Conservation (phyloP, 345 rosid genomes). For the Gossypium sturtianum region DNA sequence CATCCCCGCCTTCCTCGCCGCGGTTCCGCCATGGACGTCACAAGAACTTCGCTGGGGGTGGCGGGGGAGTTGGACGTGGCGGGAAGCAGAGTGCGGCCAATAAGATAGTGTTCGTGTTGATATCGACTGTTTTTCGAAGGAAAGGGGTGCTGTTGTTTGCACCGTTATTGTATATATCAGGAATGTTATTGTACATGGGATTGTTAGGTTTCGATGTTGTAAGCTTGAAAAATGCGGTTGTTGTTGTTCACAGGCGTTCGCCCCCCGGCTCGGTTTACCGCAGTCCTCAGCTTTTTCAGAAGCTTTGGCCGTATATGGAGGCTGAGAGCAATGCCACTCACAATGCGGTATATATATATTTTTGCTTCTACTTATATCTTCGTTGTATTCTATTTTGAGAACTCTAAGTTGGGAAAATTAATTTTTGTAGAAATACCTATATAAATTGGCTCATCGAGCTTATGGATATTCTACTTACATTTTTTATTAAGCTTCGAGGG, state of each 20-base stretch:
- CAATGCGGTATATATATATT: slow-evolving; percentile 45
- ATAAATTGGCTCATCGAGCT: background rate
- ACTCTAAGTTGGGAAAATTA: background rate
- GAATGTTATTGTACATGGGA: slow-evolving; percentile 89
- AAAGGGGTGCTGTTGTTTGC: slow-evolving; percentile 77
- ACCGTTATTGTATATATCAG: slow-evolving; percentile 74
- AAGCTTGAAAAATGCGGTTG: slow-evolving; percentile 47
- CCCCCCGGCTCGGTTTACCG: slow-evolving; percentile 79
- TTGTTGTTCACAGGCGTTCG: slow-evolving; percentile 44
- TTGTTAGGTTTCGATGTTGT: slow-evolving; percentile 69
- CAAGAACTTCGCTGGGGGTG: slow-evolving; percentile 21
- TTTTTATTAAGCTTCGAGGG: too few species aligned
- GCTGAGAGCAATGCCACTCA: slow-evolving; percentile 48
- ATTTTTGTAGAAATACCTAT: background rate
- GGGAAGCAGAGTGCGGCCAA: slow-evolving; percentile 49
- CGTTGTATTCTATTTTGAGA: background rate
- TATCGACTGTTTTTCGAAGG: slow-evolving; percentile 63
- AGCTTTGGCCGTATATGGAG: slow-evolving; percentile 83
- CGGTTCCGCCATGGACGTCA: slow-evolving; percentile 57
- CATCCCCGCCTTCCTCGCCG: slow-evolving; percentile 86
- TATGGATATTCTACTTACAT: background rate
- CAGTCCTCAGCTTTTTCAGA: slow-evolving; percentile 80
- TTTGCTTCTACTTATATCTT: background rate
- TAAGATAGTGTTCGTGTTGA: slow-evolving; percentile 42
- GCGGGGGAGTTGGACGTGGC: slow-evolving; percentile 13